Evolutionary conservation across 2,329 filamentous ascomycete genomes (phyloP).

Genomic region (Macrophomina pseudophaseolina): DNA sequence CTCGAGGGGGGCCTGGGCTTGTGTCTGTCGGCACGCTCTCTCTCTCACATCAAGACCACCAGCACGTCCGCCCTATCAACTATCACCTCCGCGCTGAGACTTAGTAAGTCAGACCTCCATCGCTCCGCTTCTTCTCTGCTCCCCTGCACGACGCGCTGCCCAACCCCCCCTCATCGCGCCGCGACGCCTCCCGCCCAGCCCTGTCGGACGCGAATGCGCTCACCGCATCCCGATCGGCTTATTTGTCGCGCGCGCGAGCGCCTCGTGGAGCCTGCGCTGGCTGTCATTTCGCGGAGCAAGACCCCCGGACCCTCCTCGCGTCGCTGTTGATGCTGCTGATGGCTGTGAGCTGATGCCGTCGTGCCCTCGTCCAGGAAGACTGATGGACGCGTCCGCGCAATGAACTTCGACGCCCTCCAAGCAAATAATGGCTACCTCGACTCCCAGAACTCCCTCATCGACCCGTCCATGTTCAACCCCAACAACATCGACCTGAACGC

Average conservation of each 20-base stretch:
- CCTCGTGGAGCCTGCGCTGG: conserved; percentile 22
- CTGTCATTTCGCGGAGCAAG: conserved; percentile 16
- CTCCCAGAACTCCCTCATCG: conserved; percentile 36
- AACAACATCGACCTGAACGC: conserved; percentile 55
- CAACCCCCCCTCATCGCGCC: conserved; percentile 3
- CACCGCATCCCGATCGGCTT: conserved; percentile 28
- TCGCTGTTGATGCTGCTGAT: conserved; percentile 25
- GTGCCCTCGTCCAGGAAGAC: conserved; percentile 22
- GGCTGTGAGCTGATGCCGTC: conserved; percentile 22
- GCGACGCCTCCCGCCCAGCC: conserved; percentile 10
- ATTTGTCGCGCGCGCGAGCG: conserved; percentile 26
- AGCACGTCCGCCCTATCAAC: conserved; percentile 21
- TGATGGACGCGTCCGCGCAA: conserved; percentile 28
- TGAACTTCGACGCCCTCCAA: conserved; percentile 29
- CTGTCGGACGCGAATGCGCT: conserved; percentile 24
- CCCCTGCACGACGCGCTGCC: conserved; percentile 9
- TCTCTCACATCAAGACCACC: conserved; percentile 23
- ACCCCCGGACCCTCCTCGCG: conserved; percentile 20
- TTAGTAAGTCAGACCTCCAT: conserved; percentile 25
- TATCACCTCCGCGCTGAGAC: conserved; percentile 27
- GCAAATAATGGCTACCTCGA: conserved; percentile 32
- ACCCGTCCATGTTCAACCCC: conserved; percentile 45
- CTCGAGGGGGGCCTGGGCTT: background rate
- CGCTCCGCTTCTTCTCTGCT: conserved; percentile 2
- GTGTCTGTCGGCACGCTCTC: conserved; percentile 14